Conservation (phyloP, 2,329 filamentous ascomycete genomes). For the Incumbomyces lentus region DNA sequence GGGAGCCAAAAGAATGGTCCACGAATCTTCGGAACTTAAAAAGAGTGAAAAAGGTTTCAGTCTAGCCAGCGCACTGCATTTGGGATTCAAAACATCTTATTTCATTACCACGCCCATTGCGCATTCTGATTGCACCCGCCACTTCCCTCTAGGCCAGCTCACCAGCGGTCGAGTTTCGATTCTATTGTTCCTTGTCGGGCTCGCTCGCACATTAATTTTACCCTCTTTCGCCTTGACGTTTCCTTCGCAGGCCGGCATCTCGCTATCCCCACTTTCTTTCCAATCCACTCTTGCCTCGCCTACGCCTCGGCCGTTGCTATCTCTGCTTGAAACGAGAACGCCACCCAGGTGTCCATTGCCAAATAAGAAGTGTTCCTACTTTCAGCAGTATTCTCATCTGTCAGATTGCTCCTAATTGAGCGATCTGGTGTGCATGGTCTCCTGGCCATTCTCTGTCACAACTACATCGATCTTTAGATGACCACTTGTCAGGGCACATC, state of each 20-base stretch:
- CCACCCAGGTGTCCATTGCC: neutral
- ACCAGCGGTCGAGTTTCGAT: neutral
- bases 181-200: neutral
- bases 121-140: neutral
- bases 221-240: neutral
- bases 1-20: neutral
- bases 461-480: too few relatives aligned
- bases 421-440: neutral
- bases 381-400: neutral
- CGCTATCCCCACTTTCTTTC: neutral
- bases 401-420: neutral
- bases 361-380: neutral
- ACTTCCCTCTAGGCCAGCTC: neutral
- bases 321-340: constrained; percentile 4
- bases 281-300: constrained; percentile 1
- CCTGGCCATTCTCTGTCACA: neutral
- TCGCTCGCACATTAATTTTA: constrained; percentile 1
- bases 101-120: neutral
- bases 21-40: constrained; percentile 1
- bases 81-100: constrained; percentile 4
- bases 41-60: constrained; percentile 4
- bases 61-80: constrained; percentile 4
- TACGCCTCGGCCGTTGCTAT: constrained; percentile 3
- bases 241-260: neutral
- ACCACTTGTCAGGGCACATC: too few relatives aligned